Evolutionary conservation across 805 yeast species (phyloP), one percentile per base, ranked within the genome.

Genomic region (Candida manassasensis): DNA sequence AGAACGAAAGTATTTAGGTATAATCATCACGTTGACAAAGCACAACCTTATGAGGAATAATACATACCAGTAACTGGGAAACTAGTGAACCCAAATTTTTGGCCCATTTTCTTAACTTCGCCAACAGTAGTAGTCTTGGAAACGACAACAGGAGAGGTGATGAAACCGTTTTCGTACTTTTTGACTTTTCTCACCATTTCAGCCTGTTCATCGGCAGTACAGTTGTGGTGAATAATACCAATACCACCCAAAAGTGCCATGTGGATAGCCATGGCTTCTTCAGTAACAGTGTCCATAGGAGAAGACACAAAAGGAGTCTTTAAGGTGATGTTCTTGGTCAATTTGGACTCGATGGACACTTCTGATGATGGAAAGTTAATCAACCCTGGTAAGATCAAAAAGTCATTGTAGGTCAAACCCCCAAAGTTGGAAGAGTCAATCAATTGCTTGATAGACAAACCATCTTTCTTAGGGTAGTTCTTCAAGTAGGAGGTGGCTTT

Each of bases 231-330:
- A 53, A 93, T 81, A 58, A 93, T 85, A 79, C 98, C 98, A 63
- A 93, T 87, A 68, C 98, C 98, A 63, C 98, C 98, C 53, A 89
- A 77, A 49, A 93, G 77, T 49, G 98, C 97, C 97, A 93, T 89
- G 69, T 88, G 81, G 52, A 93, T 90, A 47, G 98, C 98, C 98
- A 93, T 93, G 42, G 81, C 85, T 44, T 88, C 69, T 74, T 93
- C 98, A 39, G 98, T 93, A 48, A 93, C 98, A 33, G 98, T 93
- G 69, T 93, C 98, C 98, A 93, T 93, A 51, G 98, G 98, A 54
- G 97, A 87, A 14, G 97, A 90, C 41, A 93, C 90, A 49, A 93
- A 87, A 39, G 98, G 98, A 31, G 96, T 72, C 72, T 84, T 88
- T 66, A 93, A 73, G 37, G 93, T 66, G 72, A 93, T 93, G 57